Conservation (phyloP, 2,329 filamentous ascomycete species). For the Coniochaeta hoffmannii region DNA sequence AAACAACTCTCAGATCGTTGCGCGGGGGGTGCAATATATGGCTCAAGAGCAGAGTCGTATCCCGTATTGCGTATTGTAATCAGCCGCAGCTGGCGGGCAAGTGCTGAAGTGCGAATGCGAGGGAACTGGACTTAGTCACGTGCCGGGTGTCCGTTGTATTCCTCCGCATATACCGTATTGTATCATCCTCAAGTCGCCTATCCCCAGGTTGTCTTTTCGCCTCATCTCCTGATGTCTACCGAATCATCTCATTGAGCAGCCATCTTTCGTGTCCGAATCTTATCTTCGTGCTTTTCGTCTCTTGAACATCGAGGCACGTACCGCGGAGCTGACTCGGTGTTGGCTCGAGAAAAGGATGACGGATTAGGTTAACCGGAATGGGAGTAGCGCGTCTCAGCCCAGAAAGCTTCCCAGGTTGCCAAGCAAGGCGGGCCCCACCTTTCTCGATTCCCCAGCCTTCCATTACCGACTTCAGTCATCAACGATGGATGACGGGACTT, state of each 20-base stretch:
- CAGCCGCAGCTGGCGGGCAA: neutral
- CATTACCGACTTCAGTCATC: neutral
- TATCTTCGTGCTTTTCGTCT: too few relatives aligned
- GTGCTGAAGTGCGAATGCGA: too few relatives aligned
- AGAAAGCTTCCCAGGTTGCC: neutral
- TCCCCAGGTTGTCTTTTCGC: too few relatives aligned
- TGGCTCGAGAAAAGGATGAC: too few relatives aligned
- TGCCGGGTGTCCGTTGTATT: neutral
- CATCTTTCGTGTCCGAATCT: too few relatives aligned
- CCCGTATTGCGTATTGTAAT: neutral
- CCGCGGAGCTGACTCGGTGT: too few relatives aligned
- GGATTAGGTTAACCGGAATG: too few relatives aligned
- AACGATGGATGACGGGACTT: neutral
- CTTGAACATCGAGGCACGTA: too few relatives aligned
- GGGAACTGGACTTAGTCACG: neutral
- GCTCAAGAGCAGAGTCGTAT: neutral
- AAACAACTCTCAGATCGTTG: neutral
- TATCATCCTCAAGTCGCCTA: too few relatives aligned
- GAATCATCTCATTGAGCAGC: too few relatives aligned
- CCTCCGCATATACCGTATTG: too few relatives aligned
- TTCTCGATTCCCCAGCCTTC: slow-evolving; percentile 4
- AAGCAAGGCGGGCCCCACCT: neutral
- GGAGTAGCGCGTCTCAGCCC: neutral
- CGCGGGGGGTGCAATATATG: neutral
- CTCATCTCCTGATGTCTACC: too few relatives aligned